phyloP scores from a whole-genome alignment of 2,329 filamentous ascomycete genomes.

The Lasiodiplodia citricola region DNA sequence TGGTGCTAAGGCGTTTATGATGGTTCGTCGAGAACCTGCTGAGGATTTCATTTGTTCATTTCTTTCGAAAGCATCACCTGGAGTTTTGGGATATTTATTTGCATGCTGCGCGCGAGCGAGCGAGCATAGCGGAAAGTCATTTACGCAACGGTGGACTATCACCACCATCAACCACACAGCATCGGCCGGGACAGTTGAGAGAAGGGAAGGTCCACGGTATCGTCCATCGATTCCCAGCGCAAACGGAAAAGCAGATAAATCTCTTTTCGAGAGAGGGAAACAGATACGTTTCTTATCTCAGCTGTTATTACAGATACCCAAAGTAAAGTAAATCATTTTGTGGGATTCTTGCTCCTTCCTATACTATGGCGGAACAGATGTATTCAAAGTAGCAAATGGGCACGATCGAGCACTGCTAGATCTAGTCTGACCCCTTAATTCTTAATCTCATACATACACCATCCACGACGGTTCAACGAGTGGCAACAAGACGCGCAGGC shows the following conservation, averaged over 20 bases:
- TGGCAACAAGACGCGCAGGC: background rate
- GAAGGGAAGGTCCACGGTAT: background rate
- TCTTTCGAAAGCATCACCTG: background rate
- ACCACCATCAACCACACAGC: background rate
- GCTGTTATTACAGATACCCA: slow-evolving; percentile 6
- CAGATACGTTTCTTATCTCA: background rate
- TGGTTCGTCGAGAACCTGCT: background rate
- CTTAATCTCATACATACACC: background rate
- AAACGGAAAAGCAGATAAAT: background rate
- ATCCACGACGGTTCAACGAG: background rate
- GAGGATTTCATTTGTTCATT: background rate
- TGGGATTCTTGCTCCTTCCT: background rate
- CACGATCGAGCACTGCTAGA: background rate
- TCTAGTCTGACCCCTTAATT: background rate
- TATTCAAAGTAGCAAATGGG: background rate
- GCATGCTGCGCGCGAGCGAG: background rate
- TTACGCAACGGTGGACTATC: background rate
- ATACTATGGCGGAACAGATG: background rate
- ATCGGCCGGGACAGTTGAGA: background rate
- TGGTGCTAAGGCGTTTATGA: slow-evolving; percentile 1
- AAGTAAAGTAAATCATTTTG: slow-evolving; percentile 5
- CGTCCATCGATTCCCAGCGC: background rate
- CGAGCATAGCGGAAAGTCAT: background rate
- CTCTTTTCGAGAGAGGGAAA: background rate
- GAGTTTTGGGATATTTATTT: background rate